Base-by-base conservation (phyloP, 495 filamentous ascomycete genomes). In the Viridothelium virens region DNA sequence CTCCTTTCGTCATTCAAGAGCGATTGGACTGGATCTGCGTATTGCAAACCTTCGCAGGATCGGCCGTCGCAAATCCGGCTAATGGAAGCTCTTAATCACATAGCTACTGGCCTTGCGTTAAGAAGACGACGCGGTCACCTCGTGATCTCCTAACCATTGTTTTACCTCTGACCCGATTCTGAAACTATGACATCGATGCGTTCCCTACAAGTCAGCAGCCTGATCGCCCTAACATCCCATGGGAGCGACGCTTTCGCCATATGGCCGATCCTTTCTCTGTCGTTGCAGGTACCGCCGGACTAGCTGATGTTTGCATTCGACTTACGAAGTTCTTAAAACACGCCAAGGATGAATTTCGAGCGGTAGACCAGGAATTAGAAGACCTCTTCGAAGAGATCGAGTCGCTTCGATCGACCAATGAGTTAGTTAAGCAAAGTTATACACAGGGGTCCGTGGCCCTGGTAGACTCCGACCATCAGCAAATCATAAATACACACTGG, bases 261-360 rank as follows among this genome's bases (percentile, higher is more conserved):
- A 70, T 70, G 68, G 65, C 68, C 61, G 71, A 73, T 67, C 69
- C 69, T 7, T 71, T 71, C 46, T 73, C 71, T 10, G 64, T 71
- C 44, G n/a, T 69, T 64, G 63, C 61, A n/a, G 70, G 68, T n/a
- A 63, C 68, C 18, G 66, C 62, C 37, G 61, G 68, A 36, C 3
- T 70, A 25, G 56, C 63, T 18, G 70, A 72, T 61, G 69, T 72
- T 31, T 68, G 63, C 44, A 56, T 63, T 18, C 68, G 70, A 10
- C 46, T 72, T 38, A 61, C 56, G 12, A 59, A 53, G 36, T 72
- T 50, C 41, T 47, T 72, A 2, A 65, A 68, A 41, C 56, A 68
- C 46, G 14, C 66, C n/a, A 56, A 70, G 61, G 56, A 39, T 63
- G 66, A 31, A 67, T 63, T 34, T 62, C 47, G 14, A 61, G 56